A percentile compares a stretch with the other conserved stretches of the same genome.
Conservation (phyloP, 1,139 yeast genomes). For the Zygosaccharomyces sapae region DNA sequence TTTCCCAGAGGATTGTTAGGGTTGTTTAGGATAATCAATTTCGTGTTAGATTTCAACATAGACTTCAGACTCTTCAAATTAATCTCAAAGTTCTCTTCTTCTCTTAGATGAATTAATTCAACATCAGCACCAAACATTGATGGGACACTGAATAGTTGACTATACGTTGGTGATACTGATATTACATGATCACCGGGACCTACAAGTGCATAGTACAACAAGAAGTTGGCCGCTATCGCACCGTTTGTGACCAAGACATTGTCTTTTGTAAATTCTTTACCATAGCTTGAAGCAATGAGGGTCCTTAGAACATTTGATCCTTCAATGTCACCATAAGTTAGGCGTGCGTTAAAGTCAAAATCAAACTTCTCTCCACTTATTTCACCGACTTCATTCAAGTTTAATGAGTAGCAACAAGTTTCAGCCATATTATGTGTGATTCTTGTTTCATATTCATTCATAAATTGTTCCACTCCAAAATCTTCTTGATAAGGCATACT, state of each 20-base stretch:
- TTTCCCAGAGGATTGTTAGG: conserved; percentile 57
- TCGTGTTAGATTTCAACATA: conserved; percentile 40
- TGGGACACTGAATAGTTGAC: conserved; percentile 51
- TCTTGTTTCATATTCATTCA: conserved; percentile 48
- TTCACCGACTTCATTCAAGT: conserved; percentile 40
- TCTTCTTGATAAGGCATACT: conserved; percentile 42
- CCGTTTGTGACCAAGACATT: conserved; percentile 50
- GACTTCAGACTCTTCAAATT: conserved; percentile 37
- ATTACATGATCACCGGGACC: conserved; percentile 49
- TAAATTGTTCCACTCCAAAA: conserved; percentile 55
- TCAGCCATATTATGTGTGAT: conserved; percentile 49
- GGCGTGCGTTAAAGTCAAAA: conserved; percentile 26
- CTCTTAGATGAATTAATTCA: conserved; percentile 37
- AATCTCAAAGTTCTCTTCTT: conserved; percentile 41
- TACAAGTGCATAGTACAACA: conserved; percentile 46
- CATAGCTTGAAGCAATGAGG: conserved; percentile 41
- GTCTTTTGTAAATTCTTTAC: conserved; percentile 27
- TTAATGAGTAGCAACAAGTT: conserved; percentile 49
- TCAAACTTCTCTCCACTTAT: conserved; percentile 35
- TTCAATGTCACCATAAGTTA: conserved; percentile 48
- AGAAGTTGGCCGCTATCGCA: conserved; percentile 56
- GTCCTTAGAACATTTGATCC: conserved; percentile 44
- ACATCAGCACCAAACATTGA: conserved; percentile 47
- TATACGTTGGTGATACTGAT: conserved; percentile 51
- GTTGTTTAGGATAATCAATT: conserved; percentile 47